Base-by-base conservation (phyloP, 495 filamentous ascomycete genomes). In the Neurospora sp. region DNA sequence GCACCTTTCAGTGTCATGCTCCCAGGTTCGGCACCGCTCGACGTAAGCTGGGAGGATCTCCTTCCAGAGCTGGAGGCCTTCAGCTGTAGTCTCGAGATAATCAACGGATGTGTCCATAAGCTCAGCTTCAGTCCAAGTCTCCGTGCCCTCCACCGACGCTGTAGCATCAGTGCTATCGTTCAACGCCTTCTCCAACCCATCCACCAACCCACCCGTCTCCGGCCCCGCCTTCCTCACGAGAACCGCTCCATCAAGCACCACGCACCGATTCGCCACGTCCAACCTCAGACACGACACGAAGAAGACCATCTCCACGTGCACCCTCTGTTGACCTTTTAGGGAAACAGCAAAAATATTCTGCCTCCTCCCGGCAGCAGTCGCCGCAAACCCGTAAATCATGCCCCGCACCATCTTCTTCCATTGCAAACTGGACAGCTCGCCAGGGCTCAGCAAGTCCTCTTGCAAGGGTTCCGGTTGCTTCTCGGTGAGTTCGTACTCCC, bases 11-110 rank as follows among this genome's bases (percentile, higher is more conserved):
- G 73, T 12, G 27, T 71, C 70, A 71, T 90, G 88, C 5, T 77
- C 73, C 86, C 86, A 90, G 7, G 80, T 83, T 37, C 89, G 81
- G 72, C 88, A 90, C 2, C 88, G 82, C 78, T 90, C 88, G 9
- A 81, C 84, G 40, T 85, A 77, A 5, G 84, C 84, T 0, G 87
- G 83, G 14, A 89, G 74, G 1, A 80, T 69, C 20, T 81, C 73
- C 75, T 86, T 88, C 89, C 87, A 90, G 12, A 87, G 80, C 16
- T 66, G 54, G 54, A 66, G 3, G 23, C 27, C 27, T 0, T 37
- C 27, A 37, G 27, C 5, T 16, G 54, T 66, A 37, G 54, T 66
- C 2, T 66, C 5, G 5, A 9, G 3, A 0, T 66, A 16, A 4
- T 18, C 11, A 31, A 27, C 11, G 54, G 27, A 16, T 18, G 54